Evolutionary conservation across 805 yeast species (phyloP), one percentile per base, ranked within the genome.

Genomic region (Debaryomyces tyrocola): DNA sequence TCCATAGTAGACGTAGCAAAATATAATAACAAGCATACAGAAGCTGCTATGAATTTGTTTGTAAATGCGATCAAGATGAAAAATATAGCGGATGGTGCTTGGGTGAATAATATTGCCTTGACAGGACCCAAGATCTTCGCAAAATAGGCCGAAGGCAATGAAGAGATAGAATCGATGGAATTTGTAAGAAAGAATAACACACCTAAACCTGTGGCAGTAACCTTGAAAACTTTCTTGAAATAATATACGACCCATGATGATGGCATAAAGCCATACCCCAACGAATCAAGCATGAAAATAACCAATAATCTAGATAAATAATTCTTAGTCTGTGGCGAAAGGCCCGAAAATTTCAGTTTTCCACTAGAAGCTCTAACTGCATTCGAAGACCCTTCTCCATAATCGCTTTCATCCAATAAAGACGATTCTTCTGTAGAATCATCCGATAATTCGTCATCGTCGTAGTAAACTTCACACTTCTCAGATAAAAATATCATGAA

Each of bases 261-360:
- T 2, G 96, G 84, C 90, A 90, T 86, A 64, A 90, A 86, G 1
- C 97, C 96, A 52, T 82, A 83, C 0, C 96, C 97, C 41, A 90
- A 75, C 1, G 96, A 89, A 63, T 90, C 97, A 27, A 88, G 59
- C 83, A 88, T 87, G 59, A 90, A 91, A 14, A 85, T 74, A 6
- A 77, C 62, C 20, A 84, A 64, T 4, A 85, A 66, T 43, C 76
- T 75, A 18, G 75, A 62, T 40, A 84, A 59, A 7, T 77, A 66
- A 6, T 67, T 54, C 14, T 34, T 46, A 0, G 86, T 73, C 14
- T 69, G 66, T 7, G 69, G 60, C 0, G 85, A 74, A 10, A 77
- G 56, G 1, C 73, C 71, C 0, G 66, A 59, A 24, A 56, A 57
- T n/a, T 49, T 44, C 20, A 10, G 14, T 35, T 29, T 31, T n/a